Conservation (phyloP, 768 basidiomycete species). For the Trametes sanguinea region DNA sequence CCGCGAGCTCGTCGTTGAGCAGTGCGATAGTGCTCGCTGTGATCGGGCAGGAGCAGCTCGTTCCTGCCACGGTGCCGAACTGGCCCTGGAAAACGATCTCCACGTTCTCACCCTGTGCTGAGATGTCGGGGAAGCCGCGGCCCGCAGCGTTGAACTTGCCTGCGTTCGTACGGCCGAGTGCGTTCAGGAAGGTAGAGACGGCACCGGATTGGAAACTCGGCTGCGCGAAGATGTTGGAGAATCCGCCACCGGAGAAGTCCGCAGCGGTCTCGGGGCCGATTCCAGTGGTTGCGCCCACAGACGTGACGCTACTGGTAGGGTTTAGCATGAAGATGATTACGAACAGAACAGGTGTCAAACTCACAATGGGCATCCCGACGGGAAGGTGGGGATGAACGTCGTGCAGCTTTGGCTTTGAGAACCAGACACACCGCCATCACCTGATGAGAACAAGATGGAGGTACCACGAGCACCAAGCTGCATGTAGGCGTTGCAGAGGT, state of each 20-base stretch:
- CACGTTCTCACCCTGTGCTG: conserved; percentile 39
- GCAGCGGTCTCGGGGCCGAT: conserved; percentile 32
- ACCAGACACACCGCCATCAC: conserved; percentile 42
- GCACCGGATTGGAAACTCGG: conserved; percentile 41
- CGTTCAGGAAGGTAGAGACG: conserved; percentile 38
- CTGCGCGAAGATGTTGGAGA: conserved; percentile 36
- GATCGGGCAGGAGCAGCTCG: conserved; percentile 37
- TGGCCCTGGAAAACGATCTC: conserved; percentile 28
- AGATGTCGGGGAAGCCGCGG: conserved; percentile 49
- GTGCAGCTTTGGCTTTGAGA: conserved; percentile 31
- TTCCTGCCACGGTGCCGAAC: conserved; percentile 31
- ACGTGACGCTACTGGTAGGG: conserved; percentile 30
- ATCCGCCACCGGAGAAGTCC: conserved; percentile 40
- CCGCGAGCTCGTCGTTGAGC: conserved; percentile 36
- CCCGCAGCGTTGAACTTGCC: conserved; percentile 37
- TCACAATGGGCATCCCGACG: conserved; percentile 40
- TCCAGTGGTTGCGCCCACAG: conserved; percentile 37
- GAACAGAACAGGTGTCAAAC: background rate
- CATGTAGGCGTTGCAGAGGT: conserved; percentile 39
- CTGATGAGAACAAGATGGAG: conserved; percentile 42
- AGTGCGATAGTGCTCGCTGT: conserved; percentile 37
- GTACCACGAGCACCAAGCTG: conserved; percentile 40
- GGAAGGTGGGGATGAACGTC: conserved; percentile 41
- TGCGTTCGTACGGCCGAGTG: conserved; percentile 29
- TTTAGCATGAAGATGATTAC: background rate